Conservation (phyloP, 768 basidiomycete genomes). For the Agrocybe praecox region DNA sequence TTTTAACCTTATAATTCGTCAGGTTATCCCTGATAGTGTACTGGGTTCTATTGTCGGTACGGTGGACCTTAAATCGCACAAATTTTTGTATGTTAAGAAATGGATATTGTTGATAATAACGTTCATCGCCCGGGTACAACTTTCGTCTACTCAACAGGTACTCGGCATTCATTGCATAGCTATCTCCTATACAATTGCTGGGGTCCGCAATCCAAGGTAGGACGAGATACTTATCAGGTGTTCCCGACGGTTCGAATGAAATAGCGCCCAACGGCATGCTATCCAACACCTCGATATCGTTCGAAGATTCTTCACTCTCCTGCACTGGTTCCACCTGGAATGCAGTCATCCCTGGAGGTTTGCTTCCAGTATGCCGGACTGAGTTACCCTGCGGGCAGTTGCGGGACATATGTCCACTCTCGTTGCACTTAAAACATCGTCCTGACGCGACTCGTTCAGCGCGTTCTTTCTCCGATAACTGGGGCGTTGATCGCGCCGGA, state of each 20-base stretch:
- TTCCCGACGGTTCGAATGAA: not conserved
- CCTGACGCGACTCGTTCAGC: slow-evolving; percentile 16
- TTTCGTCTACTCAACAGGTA: too few species aligned
- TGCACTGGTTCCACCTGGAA: slow-evolving; percentile 16
- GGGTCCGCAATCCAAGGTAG: not conserved
- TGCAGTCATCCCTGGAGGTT: slow-evolving; percentile 24
- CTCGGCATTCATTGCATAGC: too few species aligned
- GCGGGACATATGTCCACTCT: slow-evolving; percentile 20
- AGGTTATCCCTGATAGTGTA: not conserved
- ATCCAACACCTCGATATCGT: slow-evolving; percentile 15
- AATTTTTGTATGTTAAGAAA: too few species aligned
- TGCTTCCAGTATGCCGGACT: slow-evolving; percentile 7
- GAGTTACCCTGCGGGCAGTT: slow-evolving; percentile 22
- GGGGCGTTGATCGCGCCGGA: too few species aligned
- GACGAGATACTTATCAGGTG: not conserved
- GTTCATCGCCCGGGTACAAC: slow-evolving; percentile 4
- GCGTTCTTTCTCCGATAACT: slow-evolving; percentile 13
- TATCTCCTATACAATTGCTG: too few species aligned
- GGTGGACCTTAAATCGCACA: too few species aligned
- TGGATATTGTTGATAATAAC: not conserved
- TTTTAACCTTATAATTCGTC: not conserved
- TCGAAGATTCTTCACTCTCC: not conserved
- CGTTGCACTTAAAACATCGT: slow-evolving; percentile 23
- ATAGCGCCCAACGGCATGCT: slow-evolving; percentile 13
- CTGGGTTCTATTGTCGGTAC: not conserved